Percentiles rank a stretch among this genome's conserved stretches.
Conservation (phyloP, 176 grass and related monocot species). For the Carex scoparia region DNA sequence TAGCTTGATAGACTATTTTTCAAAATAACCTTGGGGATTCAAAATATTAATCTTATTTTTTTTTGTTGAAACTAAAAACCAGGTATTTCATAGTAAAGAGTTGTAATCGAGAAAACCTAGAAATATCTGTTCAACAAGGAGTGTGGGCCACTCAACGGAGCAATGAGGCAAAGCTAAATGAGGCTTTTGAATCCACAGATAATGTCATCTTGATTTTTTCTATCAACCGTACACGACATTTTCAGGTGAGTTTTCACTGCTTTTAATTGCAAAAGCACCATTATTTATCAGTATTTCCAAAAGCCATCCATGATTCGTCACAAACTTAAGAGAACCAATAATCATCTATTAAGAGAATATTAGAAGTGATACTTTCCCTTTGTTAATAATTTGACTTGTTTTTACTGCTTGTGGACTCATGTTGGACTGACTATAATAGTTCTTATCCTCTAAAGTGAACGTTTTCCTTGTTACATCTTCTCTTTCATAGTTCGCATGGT, state of each 20-base stretch:
- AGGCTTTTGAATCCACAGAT: constrained; percentile 95
- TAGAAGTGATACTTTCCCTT: not conserved
- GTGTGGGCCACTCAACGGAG: constrained; percentile 97
- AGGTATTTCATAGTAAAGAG: constrained; percentile 99
- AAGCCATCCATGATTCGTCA: constrained; percentile 2
- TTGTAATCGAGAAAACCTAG: constrained; percentile 94
- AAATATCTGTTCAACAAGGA: constrained; percentile 97
- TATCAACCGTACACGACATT: constrained; percentile 90
- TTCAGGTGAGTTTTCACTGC: constrained; percentile 54
- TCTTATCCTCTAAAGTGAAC: not conserved
- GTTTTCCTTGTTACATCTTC: not conserved
- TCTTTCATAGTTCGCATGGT: not conserved
- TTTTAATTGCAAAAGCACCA: not conserved
- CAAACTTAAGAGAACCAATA: not conserved
- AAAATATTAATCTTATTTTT: constrained; percentile 1
- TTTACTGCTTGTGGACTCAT: not conserved
- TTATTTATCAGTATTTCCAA: constrained; percentile 7
- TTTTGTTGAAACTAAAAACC: constrained; percentile 50
- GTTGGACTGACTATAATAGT: not conserved
- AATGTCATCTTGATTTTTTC: constrained; percentile 99
- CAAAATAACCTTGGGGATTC: not conserved
- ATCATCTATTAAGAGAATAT: not conserved
- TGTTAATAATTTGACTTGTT: constrained; percentile 19
- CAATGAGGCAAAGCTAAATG: constrained; percentile 96
- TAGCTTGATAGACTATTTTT: not conserved